Percentiles rank a stretch among this genome's conserved stretches.
phyloP scores from a whole-genome alignment of 2,329 filamentous ascomycete species.

The Cladosporium cucumerinum region DNA sequence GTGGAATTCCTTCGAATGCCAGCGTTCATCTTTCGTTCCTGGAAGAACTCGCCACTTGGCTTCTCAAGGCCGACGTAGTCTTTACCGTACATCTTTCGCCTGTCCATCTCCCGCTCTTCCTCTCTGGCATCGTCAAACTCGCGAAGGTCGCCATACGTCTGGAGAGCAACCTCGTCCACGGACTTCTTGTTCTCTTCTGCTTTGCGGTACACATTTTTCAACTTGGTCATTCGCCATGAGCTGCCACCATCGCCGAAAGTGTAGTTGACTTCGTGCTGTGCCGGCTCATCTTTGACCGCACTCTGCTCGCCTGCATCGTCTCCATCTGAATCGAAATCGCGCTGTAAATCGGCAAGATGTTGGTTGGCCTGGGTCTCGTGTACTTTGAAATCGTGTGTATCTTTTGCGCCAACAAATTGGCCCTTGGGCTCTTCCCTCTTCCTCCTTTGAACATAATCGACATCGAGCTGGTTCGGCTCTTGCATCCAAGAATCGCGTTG shows the following conservation, averaged over 20 bases:
- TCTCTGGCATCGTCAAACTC: conserved; percentile 92
- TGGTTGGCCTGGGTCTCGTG: conserved; percentile 80
- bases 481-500: conserved; percentile 94
- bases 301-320: conserved; percentile 39
- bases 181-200: conserved; percentile 69
- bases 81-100: conserved; percentile 75
- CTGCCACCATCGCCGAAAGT: conserved; percentile 86
- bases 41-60: conserved; percentile 81
- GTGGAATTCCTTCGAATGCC: conserved; percentile 43
- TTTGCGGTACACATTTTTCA: conserved; percentile 77
- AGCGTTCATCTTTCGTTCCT: conserved; percentile 66
- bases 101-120: conserved; percentile 85
- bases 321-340: conserved; percentile 48
- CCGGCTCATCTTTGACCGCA: conserved; percentile 49
- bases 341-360: conserved; percentile 59
- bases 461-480: conserved; percentile 72
- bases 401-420: conserved; percentile 46
- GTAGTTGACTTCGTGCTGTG: conserved; percentile 67
- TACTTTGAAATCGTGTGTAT: conserved; percentile 66
- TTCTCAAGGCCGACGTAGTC: conserved; percentile 82
- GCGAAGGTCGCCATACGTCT: conserved; percentile 75
- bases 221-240: conserved; percentile 93
- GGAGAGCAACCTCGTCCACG: conserved; percentile 77
- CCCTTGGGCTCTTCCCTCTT: conserved; percentile 47
- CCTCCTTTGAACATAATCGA: conserved; percentile 72